These are phyloP conservation scores for Thielaviopsis ethacetica DNA, from an alignment of 2,329 filamentous ascomycete genomes.

Conservation along the genomic window DNA sequence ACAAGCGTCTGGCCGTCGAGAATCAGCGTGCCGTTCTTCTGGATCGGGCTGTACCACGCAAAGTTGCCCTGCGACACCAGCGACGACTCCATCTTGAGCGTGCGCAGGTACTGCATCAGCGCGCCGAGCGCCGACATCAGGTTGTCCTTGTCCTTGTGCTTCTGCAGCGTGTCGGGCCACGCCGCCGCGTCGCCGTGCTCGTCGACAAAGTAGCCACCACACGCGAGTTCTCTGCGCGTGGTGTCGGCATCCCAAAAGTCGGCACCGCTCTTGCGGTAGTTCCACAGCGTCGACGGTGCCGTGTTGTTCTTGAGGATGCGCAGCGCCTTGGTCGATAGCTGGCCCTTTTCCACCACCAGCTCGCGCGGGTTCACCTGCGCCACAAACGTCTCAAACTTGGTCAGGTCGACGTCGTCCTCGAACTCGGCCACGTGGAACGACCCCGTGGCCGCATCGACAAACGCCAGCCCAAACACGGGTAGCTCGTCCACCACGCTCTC, in stretches of 20 bases:
- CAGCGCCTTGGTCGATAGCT: slow-evolving; percentile 70
- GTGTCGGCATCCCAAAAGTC: slow-evolving; percentile 87
- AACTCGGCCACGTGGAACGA: slow-evolving; percentile 92
- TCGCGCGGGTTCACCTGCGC: slow-evolving; percentile 84
- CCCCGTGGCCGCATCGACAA: slow-evolving; percentile 89
- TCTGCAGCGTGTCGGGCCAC: slow-evolving; percentile 62
- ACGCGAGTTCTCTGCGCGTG: slow-evolving; percentile 65
- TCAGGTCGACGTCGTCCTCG: slow-evolving; percentile 79
- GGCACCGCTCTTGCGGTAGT: slow-evolving; percentile 66
- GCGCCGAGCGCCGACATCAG: slow-evolving; percentile 86
- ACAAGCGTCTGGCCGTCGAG: slow-evolving; percentile 92
- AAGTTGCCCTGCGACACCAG: slow-evolving; percentile 85
- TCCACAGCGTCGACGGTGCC: slow-evolving; percentile 85
- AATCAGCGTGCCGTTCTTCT: slow-evolving; percentile 76
- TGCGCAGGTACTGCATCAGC: slow-evolving; percentile 68
- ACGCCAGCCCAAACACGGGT: slow-evolving; percentile 79
- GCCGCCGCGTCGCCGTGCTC: slow-evolving; percentile 37
- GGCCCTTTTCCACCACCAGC: slow-evolving; percentile 74
- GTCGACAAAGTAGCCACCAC: slow-evolving; percentile 59
- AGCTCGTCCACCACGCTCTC: slow-evolving; percentile 55
- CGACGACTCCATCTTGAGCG: slow-evolving; percentile 76
- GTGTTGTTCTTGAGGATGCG: slow-evolving; percentile 96
- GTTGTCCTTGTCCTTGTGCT: slow-evolving; percentile 61
- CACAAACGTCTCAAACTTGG: slow-evolving; percentile 92
- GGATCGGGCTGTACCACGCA: slow-evolving; percentile 78